Evolutionary conservation across 1,284 basidiomycete genomes (phyloP).

Genomic region (Takashimella tepidaria): DNA sequence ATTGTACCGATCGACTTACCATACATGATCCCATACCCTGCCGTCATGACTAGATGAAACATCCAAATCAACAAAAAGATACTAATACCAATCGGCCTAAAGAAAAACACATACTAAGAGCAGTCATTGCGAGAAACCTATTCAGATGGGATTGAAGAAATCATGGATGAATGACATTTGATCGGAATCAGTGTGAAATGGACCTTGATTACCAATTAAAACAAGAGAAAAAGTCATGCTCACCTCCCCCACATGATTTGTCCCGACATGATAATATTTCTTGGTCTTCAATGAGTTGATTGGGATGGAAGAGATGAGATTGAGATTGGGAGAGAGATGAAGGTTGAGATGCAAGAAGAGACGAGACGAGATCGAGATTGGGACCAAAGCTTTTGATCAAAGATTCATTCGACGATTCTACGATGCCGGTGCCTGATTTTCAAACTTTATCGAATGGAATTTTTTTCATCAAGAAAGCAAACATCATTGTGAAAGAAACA

Average conservation of each 20-base stretch:
- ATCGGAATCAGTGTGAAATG: too few species aligned
- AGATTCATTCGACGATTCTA: too few species aligned
- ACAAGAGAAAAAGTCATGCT: slow-evolving; percentile 4
- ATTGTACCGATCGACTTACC: too few species aligned
- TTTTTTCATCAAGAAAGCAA: too few species aligned
- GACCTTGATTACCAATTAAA: too few species aligned
- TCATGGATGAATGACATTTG: not conserved
- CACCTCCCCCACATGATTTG: slow-evolving; percentile 29
- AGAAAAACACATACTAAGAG: slow-evolving; percentile 20
- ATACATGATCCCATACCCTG: not conserved
- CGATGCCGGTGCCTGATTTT: not conserved
- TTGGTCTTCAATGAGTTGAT: too few species aligned
- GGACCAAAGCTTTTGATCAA: too few species aligned
- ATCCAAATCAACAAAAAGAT: not conserved
- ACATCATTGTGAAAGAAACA: too few species aligned
- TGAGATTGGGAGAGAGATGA: not conserved
- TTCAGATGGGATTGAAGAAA: not conserved
- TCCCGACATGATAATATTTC: slow-evolving; percentile 14
- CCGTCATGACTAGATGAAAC: slow-evolving; percentile 1
- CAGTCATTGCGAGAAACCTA: slow-evolving; percentile 26
- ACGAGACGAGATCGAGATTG: too few species aligned
- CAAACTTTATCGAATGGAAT: too few species aligned
- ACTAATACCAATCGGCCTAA: not conserved
- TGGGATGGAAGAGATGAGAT: too few species aligned
- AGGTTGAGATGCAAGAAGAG: too few species aligned